Evolutionary conservation across 2,329 filamentous ascomycete species (phyloP).

Genomic region (Paraphaeosphaeria minitans): DNA sequence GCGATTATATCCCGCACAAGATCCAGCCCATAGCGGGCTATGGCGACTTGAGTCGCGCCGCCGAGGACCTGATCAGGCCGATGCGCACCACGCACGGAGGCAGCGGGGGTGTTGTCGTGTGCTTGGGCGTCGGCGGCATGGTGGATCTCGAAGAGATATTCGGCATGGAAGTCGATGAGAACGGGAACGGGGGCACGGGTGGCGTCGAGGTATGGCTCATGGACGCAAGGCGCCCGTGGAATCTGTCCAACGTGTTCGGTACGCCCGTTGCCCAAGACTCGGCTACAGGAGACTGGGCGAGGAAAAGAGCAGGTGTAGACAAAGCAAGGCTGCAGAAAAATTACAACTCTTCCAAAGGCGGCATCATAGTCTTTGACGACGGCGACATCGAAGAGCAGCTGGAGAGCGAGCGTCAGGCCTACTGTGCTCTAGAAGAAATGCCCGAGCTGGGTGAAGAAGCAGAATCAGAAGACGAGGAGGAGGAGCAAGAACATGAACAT

Average conservation of each 20-base stretch:
- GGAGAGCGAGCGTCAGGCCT: conserved; percentile 75
- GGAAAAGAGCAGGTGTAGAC: conserved; percentile 68
- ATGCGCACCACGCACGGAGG: conserved; percentile 88
- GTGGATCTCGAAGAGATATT: conserved; percentile 83
- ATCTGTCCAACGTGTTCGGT: conserved; percentile 90
- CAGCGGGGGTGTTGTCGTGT: conserved; percentile 85
- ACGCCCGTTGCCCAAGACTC: conserved; percentile 56
- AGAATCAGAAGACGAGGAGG: conserved; percentile 63
- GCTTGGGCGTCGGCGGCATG: conserved; percentile 89
- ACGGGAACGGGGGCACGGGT: conserved; percentile 66
- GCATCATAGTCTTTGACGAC: conserved; percentile 93
- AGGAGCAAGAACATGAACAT: conserved; percentile 59
- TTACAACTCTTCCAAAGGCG: conserved; percentile 80
- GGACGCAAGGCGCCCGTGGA: conserved; percentile 92
- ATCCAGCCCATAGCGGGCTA: conserved; percentile 95
- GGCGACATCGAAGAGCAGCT: conserved; percentile 91
- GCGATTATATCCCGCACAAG: conserved; percentile 97
- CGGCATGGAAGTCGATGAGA: conserved; percentile 72
- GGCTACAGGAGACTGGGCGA: conserved; percentile 53
- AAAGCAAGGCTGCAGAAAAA: conserved; percentile 72
- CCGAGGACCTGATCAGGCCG: conserved; percentile 77
- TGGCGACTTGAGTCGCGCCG: conserved; percentile 81
- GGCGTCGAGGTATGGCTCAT: conserved; percentile 96
- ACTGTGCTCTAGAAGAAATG: conserved; percentile 86
- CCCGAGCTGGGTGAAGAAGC: conserved; percentile 81